Conservation (phyloP, 2,329 filamentous ascomycete species). For the Hymenoscyphus salicellus region DNA sequence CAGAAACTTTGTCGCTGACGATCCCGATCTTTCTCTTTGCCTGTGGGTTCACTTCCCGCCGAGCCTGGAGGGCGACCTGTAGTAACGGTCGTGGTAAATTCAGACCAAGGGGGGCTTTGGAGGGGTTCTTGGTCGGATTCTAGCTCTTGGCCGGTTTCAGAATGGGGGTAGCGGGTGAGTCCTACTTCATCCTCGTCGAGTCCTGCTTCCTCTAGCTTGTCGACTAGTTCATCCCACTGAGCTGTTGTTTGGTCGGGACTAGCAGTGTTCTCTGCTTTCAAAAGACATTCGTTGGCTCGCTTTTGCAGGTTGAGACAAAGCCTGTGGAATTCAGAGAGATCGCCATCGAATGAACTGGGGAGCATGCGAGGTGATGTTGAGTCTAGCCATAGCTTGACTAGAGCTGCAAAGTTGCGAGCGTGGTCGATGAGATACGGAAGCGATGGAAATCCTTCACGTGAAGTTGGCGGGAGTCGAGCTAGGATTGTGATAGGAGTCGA, state of each 20-base stretch:
- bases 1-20: conserved; percentile 33
- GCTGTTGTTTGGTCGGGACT: conserved; percentile 26
- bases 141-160: conserved; percentile 11
- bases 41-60: conserved; percentile 21
- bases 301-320: conserved; percentile 33
- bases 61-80: conserved; percentile 22
- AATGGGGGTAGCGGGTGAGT: conserved; percentile 4
- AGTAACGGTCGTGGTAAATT: conserved; percentile 14
- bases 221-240: conserved; percentile 33
- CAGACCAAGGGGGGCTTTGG: conserved; percentile 13
- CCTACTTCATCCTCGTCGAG: conserved; percentile 15
- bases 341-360: conserved; percentile 28
- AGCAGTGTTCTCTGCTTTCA: conserved; percentile 31
- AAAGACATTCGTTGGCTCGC: conserved; percentile 35
- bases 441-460: conserved; percentile 87
- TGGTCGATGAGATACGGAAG: conserved; percentile 91
- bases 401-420: conserved; percentile 75
- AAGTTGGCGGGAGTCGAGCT: conserved; percentile 72
- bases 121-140: conserved; percentile 20
- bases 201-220: conserved; percentile 24
- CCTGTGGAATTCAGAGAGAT: conserved; percentile 34
- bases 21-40: conserved; percentile 15
- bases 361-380: conserved; percentile 32
- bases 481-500: conserved; percentile 90
- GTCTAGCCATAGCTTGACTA: conserved; percentile 79